Conservation (phyloP, 2,329 filamentous ascomycete genomes). For the Colletotrichum shisoi region DNA sequence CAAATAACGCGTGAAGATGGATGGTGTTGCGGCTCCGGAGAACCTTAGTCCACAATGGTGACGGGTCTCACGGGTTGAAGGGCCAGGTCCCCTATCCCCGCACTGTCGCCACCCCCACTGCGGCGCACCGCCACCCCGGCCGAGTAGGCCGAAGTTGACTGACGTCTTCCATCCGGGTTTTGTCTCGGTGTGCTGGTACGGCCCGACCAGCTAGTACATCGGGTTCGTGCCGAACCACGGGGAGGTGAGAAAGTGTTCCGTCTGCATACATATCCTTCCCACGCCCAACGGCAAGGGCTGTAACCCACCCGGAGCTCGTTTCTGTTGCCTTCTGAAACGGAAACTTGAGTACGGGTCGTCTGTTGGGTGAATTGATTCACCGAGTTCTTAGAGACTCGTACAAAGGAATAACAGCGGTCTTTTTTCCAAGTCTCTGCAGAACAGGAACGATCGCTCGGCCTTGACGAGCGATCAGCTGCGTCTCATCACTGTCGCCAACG, state of each 20-base stretch:
- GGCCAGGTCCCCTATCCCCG: neutral
- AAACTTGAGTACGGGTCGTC: conserved; percentile 53
- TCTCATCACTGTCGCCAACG: conserved; percentile 44
- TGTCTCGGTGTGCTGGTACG: neutral
- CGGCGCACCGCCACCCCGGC: conserved; percentile 23
- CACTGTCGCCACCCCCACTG: conserved; percentile 21
- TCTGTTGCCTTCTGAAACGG: conserved; percentile 51
- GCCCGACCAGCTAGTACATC: neutral
- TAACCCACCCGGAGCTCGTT: conserved; percentile 50
- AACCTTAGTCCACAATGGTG: conserved; percentile 16
- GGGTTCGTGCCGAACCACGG: too few species aligned
- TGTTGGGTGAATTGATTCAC: conserved; percentile 50
- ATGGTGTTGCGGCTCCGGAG: conserved; percentile 6
- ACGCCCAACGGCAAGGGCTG: conserved; percentile 56
- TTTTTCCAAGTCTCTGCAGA: neutral
- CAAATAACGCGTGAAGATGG: neutral
- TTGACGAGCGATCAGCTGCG: conserved; percentile 44
- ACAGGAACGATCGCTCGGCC: conserved; percentile 43
- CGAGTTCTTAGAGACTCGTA: conserved; percentile 48
- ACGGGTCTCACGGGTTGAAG: conserved; percentile 17
- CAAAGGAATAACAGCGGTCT: conserved; percentile 40
- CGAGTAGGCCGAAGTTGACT: conserved; percentile 14
- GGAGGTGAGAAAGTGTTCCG: neutral
- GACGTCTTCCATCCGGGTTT: conserved; percentile 20
- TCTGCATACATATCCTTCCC: conserved; percentile 53